Evolutionary conservation across 2,329 filamentous ascomycete genomes (phyloP).

Genomic region (Botrytis paeoniae): DNA sequence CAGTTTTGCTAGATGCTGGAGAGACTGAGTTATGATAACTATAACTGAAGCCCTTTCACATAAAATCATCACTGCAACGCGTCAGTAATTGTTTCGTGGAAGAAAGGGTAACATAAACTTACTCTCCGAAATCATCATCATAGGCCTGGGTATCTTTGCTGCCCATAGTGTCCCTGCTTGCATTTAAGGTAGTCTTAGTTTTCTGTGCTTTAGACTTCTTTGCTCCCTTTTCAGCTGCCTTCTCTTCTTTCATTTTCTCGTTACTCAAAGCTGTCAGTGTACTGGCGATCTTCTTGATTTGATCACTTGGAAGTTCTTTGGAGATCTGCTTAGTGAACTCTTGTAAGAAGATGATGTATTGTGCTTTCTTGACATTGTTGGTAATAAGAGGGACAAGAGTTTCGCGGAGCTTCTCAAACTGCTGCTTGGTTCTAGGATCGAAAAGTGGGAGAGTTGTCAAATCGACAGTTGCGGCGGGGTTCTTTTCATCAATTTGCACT

Average conservation of each 20-base stretch:
- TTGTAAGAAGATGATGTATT: conserved; percentile 85
- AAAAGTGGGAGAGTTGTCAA: conserved; percentile 78
- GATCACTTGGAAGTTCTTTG: conserved; percentile 83
- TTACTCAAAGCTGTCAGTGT: conserved; percentile 86
- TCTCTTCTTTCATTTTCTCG: conserved; percentile 99
- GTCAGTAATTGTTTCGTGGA: conserved; percentile 26
- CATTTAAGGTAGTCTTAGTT: conserved; percentile 82
- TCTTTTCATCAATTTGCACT: conserved; percentile 66
- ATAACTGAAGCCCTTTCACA: conserved; percentile 51
- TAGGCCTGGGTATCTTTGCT: conserved; percentile 73
- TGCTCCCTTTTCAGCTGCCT: conserved; percentile 84
- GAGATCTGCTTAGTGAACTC: conserved; percentile 86
- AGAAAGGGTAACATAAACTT: conserved; percentile 44
- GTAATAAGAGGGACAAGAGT: conserved; percentile 76
- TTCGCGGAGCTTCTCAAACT: conserved; percentile 78
- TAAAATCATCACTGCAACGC: conserved; percentile 62
- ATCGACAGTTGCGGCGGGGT: conserved; percentile 78
- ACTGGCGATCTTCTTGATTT: conserved; percentile 95
- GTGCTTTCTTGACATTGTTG: conserved; percentile 77
- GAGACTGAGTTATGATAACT: conserved; percentile 7
- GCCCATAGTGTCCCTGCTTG: conserved; percentile 53
- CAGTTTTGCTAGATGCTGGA: not conserved
- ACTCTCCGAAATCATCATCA: conserved; percentile 84
- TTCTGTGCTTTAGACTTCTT: conserved; percentile 98
- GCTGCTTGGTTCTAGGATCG: conserved; percentile 80